Evolutionary conservation across 2,329 filamentous ascomycete species (phyloP).

Genomic region (Epicoccum sorghinum): DNA sequence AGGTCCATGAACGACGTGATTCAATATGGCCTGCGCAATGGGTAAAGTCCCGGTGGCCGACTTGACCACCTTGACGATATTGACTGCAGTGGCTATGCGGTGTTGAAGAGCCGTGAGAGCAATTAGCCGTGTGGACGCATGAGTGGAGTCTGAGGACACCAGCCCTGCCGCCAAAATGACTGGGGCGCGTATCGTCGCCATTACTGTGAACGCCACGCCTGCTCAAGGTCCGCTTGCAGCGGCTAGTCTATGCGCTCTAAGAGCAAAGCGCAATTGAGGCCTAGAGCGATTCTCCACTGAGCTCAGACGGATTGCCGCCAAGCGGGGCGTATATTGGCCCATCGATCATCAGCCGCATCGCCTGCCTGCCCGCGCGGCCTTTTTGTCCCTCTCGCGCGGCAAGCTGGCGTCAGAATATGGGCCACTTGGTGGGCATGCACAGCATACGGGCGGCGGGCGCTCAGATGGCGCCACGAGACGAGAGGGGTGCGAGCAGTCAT

Average conservation of each 20-base stretch:
- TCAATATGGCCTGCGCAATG: slow-evolving; percentile 9
- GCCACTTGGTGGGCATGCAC: slow-evolving; percentile 12
- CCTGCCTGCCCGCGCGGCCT: slow-evolving; percentile 27
- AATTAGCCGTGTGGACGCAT: slow-evolving; percentile 44
- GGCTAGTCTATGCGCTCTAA: slow-evolving; percentile 41
- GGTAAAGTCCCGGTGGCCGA: slow-evolving; percentile 4
- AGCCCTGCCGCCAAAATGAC: slow-evolving; percentile 38
- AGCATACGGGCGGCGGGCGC: slow-evolving; percentile 14
- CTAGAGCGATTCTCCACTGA: slow-evolving; percentile 42
- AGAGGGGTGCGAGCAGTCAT: slow-evolving; percentile 19
- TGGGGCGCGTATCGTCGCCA: slow-evolving; percentile 40
- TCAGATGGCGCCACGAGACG: slow-evolving; percentile 30
- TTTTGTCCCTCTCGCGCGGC: slow-evolving; percentile 23
- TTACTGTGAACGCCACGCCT: slow-evolving; percentile 37
- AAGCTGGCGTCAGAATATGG: slow-evolving; percentile 26
- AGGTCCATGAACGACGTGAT: slow-evolving; percentile 6
- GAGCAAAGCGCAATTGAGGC: slow-evolving; percentile 42
- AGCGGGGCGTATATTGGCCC: slow-evolving; percentile 46
- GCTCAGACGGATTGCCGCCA: slow-evolving; percentile 48
- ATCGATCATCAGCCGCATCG: slow-evolving; percentile 49
- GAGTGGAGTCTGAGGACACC: slow-evolving; percentile 31
- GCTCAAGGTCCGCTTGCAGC: slow-evolving; percentile 44
- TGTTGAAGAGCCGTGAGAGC: slow-evolving; percentile 32
- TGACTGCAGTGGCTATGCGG: slow-evolving; percentile 20
- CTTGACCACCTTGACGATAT: slow-evolving; percentile 7